Evolutionary conservation across 257 asterid genomes (phyloP).

Genomic region (Coffea eugenioides): DNA sequence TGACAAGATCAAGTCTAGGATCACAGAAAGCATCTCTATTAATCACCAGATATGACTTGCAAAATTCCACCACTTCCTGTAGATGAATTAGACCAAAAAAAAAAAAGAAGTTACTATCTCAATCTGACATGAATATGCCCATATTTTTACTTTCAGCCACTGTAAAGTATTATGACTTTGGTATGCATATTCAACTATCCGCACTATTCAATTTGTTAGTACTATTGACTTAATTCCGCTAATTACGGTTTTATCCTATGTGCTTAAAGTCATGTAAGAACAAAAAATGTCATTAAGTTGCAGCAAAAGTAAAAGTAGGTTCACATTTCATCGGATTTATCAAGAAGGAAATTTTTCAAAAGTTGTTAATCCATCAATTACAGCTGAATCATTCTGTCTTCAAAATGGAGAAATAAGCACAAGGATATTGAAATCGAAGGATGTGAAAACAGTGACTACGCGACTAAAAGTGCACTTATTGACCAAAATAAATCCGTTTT

Average conservation of each 20-base stretch:
- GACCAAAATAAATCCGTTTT: not conserved
- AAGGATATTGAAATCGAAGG: not conserved
- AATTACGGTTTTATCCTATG: not conserved
- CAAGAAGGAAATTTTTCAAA: not conserved
- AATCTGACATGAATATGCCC: not conserved
- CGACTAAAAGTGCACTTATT: not conserved
- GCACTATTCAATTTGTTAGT: not conserved
- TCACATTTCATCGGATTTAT: slow-evolving; percentile 10
- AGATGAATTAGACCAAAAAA: slow-evolving; percentile 2
- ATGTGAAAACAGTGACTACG: not conserved
- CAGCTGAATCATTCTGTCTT: not conserved
- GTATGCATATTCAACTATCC: slow-evolving; percentile 2
- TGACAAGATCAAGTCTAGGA: slow-evolving; percentile 72
- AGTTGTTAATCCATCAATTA: not conserved
- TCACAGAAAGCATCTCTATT: slow-evolving; percentile 74
- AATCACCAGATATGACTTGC: slow-evolving; percentile 74
- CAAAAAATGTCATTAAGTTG: not conserved
- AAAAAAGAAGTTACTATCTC: not conserved
- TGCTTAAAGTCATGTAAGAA: not conserved
- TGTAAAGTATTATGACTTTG: not conserved
- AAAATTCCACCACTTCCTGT: slow-evolving; percentile 92
- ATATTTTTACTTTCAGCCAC: not conserved
- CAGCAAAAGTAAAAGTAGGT: slow-evolving; percentile 13
- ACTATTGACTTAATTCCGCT: not conserved
- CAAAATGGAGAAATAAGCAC: not conserved